Evolutionary conservation across 2,329 filamentous ascomycete species (phyloP).

Genomic region (Paraphaeosphaeria minitans): DNA sequence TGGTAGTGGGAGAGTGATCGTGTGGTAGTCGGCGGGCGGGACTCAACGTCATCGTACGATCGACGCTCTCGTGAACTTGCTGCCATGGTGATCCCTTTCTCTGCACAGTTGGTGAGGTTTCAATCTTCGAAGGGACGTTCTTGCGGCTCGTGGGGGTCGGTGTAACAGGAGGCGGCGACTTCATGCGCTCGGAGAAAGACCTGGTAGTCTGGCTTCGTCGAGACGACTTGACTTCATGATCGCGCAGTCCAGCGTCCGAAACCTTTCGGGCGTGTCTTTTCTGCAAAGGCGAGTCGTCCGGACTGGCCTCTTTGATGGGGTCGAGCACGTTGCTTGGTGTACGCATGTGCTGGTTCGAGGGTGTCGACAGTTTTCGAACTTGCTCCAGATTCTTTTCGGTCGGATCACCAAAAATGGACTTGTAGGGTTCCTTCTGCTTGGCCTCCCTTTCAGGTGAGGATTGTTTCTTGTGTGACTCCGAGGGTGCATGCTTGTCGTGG

Average conservation of each 20-base stretch:
- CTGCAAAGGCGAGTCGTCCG: slow-evolving; percentile 48
- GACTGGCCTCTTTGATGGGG: slow-evolving; percentile 58
- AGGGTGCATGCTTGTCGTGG: slow-evolving; percentile 11
- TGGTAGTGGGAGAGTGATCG: slow-evolving; percentile 43
- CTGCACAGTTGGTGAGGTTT: slow-evolving; percentile 26
- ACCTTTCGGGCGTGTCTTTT: slow-evolving; percentile 49
- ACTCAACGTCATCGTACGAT: slow-evolving; percentile 48
- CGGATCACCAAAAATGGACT: slow-evolving; percentile 43
- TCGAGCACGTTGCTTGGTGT: slow-evolving; percentile 50
- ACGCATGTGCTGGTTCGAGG: slow-evolving; percentile 30
- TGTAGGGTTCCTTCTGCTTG: slow-evolving; percentile 28
- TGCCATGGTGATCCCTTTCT: slow-evolving; percentile 42
- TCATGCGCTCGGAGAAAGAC: slow-evolving; percentile 44
- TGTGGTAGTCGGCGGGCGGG: slow-evolving; percentile 40
- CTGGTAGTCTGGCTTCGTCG: slow-evolving; percentile 37
- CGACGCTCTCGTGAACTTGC: slow-evolving; percentile 54
- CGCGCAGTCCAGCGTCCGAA: slow-evolving; percentile 50
- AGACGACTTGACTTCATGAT: slow-evolving; percentile 50
- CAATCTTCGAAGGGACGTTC: slow-evolving; percentile 33
- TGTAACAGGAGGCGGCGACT: slow-evolving; percentile 37
- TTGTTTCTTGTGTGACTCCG: slow-evolving; percentile 10
- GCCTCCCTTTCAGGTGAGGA: slow-evolving; percentile 20
- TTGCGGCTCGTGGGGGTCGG: slow-evolving; percentile 36
- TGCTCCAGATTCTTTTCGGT: slow-evolving; percentile 30
- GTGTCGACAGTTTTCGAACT: slow-evolving; percentile 25